Evolutionary conservation across 75 land plant genomes (phyloP).

Genomic region (Azolla pinnata): DNA sequence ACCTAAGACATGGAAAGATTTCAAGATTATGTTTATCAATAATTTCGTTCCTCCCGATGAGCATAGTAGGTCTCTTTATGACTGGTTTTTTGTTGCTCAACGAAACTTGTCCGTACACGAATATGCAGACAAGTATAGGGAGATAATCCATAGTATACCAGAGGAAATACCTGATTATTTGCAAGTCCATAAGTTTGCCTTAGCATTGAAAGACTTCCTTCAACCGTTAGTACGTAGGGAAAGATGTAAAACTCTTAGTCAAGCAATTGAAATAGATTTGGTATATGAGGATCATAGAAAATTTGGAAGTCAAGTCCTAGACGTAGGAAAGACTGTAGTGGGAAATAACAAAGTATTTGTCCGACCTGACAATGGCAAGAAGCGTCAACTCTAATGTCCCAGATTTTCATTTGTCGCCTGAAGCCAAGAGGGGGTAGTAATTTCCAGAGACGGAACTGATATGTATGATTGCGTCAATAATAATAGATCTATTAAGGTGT

Average conservation of each 20-base stretch:
- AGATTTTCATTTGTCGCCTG: no score
- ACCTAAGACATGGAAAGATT: not conserved
- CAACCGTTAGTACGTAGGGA: not conserved
- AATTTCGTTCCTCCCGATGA: slow-evolving; percentile 1
- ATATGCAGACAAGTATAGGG: slow-evolving; percentile 1
- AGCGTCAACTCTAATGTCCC: no score
- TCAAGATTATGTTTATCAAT: not conserved
- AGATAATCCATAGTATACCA: not conserved
- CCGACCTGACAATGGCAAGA: no score
- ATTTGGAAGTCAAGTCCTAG: no score
- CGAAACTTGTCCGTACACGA: not conserved
- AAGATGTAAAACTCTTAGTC: not conserved
- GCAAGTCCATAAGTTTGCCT: not conserved
- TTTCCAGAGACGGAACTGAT: no score
- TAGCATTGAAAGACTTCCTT: not conserved
- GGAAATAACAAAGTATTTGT: no score
- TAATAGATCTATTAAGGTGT: no score
- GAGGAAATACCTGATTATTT: not conserved
- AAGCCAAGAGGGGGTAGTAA: no score
- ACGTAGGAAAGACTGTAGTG: no score
- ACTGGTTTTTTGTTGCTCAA: not conserved
- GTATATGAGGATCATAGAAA: slow-evolving; percentile 1
- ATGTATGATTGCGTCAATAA: no score
- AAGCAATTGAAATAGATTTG: not conserved
- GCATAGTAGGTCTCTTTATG: not conserved